Evolutionary conservation across 2,329 filamentous ascomycete genomes (phyloP), one percentile per base, ranked within the genome.

Genomic region (Elsinoe necatrix): DNA sequence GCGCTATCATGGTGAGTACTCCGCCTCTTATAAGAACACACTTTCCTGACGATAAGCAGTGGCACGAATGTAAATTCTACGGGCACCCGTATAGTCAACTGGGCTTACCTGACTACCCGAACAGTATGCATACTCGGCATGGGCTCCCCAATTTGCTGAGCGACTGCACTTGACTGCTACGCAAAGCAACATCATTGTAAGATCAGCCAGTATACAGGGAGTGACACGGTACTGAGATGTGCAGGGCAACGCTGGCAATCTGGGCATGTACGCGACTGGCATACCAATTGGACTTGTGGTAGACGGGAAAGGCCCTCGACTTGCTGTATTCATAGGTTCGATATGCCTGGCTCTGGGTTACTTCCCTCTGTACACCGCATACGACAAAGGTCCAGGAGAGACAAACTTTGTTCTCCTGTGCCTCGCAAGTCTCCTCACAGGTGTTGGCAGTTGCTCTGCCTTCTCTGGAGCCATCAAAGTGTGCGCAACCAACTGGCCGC

Each of bases 121-220:
- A 51, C 67, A 96, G 89, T 97, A 98, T 81, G 92, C 91, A 68
- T 98, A 96, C 73, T 96, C 90, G 56, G 92, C 92, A 72, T 98
- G 93, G 91, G 90, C 89, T 12, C 93, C 93, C 18, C 91, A 96
- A 72, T 96, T 96, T 68, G 90, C 91, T 51, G 85, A 95, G 66
- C 84, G 82, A 64, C 78, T 98, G 64, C 84, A 86, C 68, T 81
- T 97, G 60, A 90, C 90, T 12, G 86, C 93, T n/a, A 97, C 92
- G 2, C 80, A 96, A 71, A 90, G 83, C 72, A 97, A 98, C 72
- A 72, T 97, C 62, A 91, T 98, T 67, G 91, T 85, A 76, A 68
- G 80, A 43, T 2, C 21, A 47, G 8, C n/a, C 18, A 18, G n/a
- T 12, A 11, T 5, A 29, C 25, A 43, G 16, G 11, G 31, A n/a